phyloP scores from a whole-genome alignment of 306 rosid genomes.

The Begonia loranthoides region DNA sequence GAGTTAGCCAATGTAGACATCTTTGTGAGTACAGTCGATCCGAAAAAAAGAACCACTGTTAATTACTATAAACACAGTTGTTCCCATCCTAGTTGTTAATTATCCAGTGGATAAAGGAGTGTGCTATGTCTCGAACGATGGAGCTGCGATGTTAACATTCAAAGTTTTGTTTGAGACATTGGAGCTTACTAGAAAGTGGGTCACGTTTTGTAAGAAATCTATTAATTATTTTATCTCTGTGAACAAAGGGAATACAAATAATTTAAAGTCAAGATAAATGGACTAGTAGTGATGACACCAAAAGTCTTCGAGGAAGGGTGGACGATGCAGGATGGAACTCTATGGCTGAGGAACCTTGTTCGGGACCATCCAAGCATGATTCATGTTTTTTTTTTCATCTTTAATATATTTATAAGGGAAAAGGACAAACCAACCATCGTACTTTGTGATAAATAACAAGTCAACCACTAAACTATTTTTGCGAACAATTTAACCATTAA shows the following conservation, averaged over 20 bases:
- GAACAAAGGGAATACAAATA: constrained; percentile 89
- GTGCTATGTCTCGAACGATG: constrained; percentile 98
- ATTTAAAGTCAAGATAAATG: constrained; percentile 79
- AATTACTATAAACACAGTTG: constrained; percentile 89
- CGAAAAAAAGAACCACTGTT: constrained; percentile 90
- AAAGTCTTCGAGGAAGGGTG: constrained; percentile 98
- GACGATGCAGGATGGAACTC: constrained; percentile 99
- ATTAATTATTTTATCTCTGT: constrained; percentile 10
- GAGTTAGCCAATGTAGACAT: constrained; percentile 57
- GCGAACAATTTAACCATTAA: no score
- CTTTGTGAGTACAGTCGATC: constrained; percentile 98
- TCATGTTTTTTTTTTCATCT: constrained; percentile 37
- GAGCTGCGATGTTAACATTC: constrained; percentile 99
- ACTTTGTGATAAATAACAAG: no score
- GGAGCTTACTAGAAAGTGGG: constrained; percentile 89
- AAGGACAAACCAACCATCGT: no score
- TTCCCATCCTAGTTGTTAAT: constrained; percentile 86
- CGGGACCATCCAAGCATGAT: constrained; percentile 99
- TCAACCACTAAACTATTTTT: no score
- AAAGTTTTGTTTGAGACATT: constrained; percentile 97
- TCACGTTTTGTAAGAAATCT: constrained; percentile 71
- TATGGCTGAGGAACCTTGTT: constrained; percentile 95
- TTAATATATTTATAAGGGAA: no score
- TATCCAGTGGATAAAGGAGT: constrained; percentile 89
- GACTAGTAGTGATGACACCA: constrained; percentile 77